A percentile compares a stretch with the other conserved stretches of the same genome.
These are phyloP conservation scores for Lodderomyces elongisporus DNA, from an alignment of 1,139 yeast species.

Conservation along the genomic window DNA sequence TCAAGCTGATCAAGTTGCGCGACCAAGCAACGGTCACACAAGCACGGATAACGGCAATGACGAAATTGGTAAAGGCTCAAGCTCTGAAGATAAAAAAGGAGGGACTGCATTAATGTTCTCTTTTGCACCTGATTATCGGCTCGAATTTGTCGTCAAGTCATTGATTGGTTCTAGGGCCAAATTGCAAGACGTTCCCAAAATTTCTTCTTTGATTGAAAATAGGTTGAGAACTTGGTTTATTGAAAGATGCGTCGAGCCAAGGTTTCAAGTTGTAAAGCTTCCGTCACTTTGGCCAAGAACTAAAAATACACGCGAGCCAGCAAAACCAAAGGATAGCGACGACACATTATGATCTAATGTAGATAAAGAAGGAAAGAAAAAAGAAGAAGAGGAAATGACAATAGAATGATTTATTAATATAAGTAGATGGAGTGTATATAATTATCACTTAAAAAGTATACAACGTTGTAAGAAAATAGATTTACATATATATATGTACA, in stretches of 20 bases:
- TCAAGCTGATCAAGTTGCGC: conserved; percentile 2
- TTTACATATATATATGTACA: too few relatives aligned
- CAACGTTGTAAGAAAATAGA: too few relatives aligned
- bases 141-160: conserved; percentile 82
- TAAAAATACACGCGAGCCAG: conserved; percentile 55
- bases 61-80: not conserved
- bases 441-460: too few relatives aligned
- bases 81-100: conserved; percentile 11
- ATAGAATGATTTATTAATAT: too few relatives aligned
- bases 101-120: conserved; percentile 81
- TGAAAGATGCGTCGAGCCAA: conserved; percentile 89
- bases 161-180: conserved; percentile 90
- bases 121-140: conserved; percentile 82
- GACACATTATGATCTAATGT: too few relatives aligned
- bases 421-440: too few relatives aligned
- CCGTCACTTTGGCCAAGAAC: conserved; percentile 92
- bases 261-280: conserved; percentile 75
- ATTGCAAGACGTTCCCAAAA: conserved; percentile 88
- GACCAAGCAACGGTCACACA: not conserved
- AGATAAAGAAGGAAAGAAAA: too few relatives aligned
- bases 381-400: too few relatives aligned
- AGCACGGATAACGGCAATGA: not conserved
- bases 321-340: conserved; percentile 16
- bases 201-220: conserved; percentile 77
- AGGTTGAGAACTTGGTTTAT: conserved; percentile 84